Conservation (phyloP, 805 yeast genomes). For the Priceomyces carsonii region DNA sequence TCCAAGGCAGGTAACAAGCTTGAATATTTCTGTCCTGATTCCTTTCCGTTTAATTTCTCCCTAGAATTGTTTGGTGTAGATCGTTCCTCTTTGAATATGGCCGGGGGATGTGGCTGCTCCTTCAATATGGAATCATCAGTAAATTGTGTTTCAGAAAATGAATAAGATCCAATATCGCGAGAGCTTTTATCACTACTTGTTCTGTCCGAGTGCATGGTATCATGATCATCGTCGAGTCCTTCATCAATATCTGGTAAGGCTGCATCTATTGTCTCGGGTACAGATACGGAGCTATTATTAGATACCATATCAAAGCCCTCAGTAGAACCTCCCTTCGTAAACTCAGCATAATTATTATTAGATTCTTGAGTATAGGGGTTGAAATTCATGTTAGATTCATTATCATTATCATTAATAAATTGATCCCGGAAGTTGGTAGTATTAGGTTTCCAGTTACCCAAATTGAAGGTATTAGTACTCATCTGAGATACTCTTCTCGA, state of each 20-base stretch:
- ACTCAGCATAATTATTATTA: constrained; percentile 28
- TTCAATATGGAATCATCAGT: constrained; percentile 26
- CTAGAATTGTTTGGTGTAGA: constrained; percentile 18
- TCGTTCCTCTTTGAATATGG: constrained; percentile 27
- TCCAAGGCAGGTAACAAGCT: constrained; percentile 21
- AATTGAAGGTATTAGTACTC: constrained; percentile 38
- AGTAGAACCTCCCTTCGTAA: constrained; percentile 28
- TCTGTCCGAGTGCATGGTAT: too few relatives aligned
- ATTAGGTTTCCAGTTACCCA: constrained; percentile 63
- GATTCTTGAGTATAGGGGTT: constrained; percentile 16
- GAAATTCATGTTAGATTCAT: constrained; percentile 33
- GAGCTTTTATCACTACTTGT: not conserved
- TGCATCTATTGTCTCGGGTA: constrained; percentile 43
- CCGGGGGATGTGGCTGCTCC: constrained; percentile 18
- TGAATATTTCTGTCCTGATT: constrained; percentile 19
- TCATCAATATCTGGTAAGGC: constrained; percentile 38
- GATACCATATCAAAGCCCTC: constrained; percentile 21
- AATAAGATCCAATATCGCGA: constrained; percentile 7
- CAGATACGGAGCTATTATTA: constrained; percentile 29
- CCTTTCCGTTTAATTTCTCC: constrained; percentile 1
- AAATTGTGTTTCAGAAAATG: not conserved
- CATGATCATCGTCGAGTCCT: constrained; percentile 22
- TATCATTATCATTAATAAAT: constrained; percentile 46
- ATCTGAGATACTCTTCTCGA: constrained; percentile 35
- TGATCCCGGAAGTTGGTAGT: constrained; percentile 50